A percentile compares a stretch with the other conserved stretches of the same genome.
These are phyloP conservation scores for Epichloe typhina DNA, from an alignment of 2,329 filamentous ascomycete species.

Conservation along the genomic window DNA sequence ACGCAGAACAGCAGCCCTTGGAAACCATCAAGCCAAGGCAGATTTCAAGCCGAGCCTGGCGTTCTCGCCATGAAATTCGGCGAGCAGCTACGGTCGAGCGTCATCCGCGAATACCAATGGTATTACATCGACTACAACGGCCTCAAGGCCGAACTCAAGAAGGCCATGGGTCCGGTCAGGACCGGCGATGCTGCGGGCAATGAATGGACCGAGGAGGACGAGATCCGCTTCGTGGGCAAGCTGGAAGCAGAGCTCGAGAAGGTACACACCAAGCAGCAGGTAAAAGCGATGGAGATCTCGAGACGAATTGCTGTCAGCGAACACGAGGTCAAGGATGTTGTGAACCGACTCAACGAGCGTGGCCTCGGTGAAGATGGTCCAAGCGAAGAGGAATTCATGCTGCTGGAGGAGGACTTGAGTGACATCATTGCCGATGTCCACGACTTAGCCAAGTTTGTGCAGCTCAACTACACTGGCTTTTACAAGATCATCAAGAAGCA, in stretches of 20 bases:
- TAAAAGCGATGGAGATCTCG: constrained; percentile 93
- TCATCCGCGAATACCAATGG: constrained; percentile 95
- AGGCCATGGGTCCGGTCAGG: constrained; percentile 40
- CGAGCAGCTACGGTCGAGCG: constrained; percentile 86
- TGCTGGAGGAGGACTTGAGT: constrained; percentile 87
- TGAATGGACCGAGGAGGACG: constrained; percentile 83
- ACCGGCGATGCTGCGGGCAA: constrained; percentile 33
- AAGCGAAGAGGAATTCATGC: constrained; percentile 82
- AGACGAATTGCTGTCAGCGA: constrained; percentile 79
- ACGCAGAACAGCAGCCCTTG: constrained; percentile 26
- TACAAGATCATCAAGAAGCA: constrained; percentile 99
- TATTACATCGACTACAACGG: constrained; percentile 98
- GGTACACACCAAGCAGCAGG: constrained; percentile 93
- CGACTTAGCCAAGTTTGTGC: constrained; percentile 94
- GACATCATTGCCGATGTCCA: constrained; percentile 98
- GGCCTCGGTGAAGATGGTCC: constrained; percentile 46
- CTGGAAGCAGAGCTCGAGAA: constrained; percentile 92
- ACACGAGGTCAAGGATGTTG: constrained; percentile 78
- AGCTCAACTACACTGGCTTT: constrained; percentile 96
- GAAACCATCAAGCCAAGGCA: constrained; percentile 21
- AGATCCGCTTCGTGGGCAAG: constrained; percentile 73
- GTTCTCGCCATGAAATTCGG: constrained; percentile 71
- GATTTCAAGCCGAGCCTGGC: constrained; percentile 31
- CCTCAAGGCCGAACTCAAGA: constrained; percentile 77
- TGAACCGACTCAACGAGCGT: constrained; percentile 56